Conservation (phyloP, 805 yeast species). For the Ogataea pini region DNA sequence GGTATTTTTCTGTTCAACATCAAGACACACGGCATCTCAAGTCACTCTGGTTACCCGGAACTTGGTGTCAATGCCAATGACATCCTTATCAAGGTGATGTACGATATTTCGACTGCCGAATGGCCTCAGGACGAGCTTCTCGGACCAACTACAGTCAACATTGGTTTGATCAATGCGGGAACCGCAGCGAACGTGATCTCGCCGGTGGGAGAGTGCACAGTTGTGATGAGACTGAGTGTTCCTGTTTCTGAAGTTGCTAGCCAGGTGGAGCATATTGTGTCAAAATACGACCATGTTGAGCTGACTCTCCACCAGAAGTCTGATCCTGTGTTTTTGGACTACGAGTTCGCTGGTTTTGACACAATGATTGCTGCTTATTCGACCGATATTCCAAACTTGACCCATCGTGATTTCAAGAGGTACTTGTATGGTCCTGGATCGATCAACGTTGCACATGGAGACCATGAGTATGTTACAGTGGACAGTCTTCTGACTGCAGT, state of each 20-base stretch:
- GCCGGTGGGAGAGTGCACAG: conserved; percentile 50
- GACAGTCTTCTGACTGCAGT: conserved; percentile 51
- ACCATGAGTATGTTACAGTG: conserved; percentile 51
- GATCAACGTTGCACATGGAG: conserved; percentile 61
- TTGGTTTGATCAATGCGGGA: conserved; percentile 60
- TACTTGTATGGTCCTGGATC: conserved; percentile 71
- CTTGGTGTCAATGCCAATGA: conserved; percentile 64
- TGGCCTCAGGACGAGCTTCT: conserved; percentile 54
- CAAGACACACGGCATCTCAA: conserved; percentile 53
- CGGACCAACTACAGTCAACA: conserved; percentile 63
- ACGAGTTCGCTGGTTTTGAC: conserved; percentile 67
- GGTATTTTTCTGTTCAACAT: conserved; percentile 49
- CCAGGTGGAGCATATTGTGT: conserved; percentile 38
- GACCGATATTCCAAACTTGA: conserved; percentile 49
- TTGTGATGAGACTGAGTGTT: conserved; percentile 56
- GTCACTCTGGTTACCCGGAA: conserved; percentile 73
- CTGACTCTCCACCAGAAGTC: conserved; percentile 19
- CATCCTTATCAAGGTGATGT: conserved; percentile 51
- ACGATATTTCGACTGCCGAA: conserved; percentile 42
- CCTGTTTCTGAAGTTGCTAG: conserved; percentile 41
- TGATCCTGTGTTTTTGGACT: conserved; percentile 52
- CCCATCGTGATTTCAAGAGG: conserved; percentile 38
- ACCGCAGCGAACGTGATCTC: conserved; percentile 70
- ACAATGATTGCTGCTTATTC: conserved; percentile 36
- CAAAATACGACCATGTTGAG: conserved; percentile 26